Conservation (phyloP, 1,284 basidiomycete species). For the Trichosporon asahii region DNA sequence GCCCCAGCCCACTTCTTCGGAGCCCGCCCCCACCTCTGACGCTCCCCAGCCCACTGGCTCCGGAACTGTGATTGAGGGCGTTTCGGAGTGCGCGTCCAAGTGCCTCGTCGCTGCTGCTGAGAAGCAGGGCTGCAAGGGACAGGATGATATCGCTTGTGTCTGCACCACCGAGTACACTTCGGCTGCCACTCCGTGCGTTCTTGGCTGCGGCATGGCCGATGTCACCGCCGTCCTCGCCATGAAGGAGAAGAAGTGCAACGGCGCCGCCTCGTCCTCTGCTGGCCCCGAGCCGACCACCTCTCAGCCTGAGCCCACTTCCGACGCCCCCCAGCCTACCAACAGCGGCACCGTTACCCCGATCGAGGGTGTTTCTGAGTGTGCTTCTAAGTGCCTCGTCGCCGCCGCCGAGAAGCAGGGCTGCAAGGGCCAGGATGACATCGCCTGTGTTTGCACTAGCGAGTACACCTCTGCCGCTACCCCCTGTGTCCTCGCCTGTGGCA, state of each 20-base stretch:
- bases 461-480: neutral
- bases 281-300: no score
- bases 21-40: no score
- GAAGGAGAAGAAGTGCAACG: neutral
- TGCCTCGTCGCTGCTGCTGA: neutral
- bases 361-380: slow-evolving; percentile 2
- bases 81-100: neutral
- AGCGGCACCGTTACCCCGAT: neutral
- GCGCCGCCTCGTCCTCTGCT: no score
- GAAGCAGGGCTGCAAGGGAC: neutral
- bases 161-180: neutral
- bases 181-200: slow-evolving; percentile 1
- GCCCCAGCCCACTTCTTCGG: no score
- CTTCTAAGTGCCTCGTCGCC: neutral
- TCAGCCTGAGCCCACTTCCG: neutral
- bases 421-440: slow-evolving; percentile 5
- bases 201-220: neutral
- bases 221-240: neutral
- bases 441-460: slow-evolving; percentile 10
- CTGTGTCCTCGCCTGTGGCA: neutral
- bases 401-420: neutral
- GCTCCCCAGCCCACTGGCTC: no score
- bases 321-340: neutral
- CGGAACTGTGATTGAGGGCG: neutral
- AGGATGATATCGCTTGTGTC: slow-evolving; percentile 11